These are phyloP conservation scores for Polysphondylium violaceum DNA, from an alignment of 78 protist species.

Conservation along the genomic window DNA sequence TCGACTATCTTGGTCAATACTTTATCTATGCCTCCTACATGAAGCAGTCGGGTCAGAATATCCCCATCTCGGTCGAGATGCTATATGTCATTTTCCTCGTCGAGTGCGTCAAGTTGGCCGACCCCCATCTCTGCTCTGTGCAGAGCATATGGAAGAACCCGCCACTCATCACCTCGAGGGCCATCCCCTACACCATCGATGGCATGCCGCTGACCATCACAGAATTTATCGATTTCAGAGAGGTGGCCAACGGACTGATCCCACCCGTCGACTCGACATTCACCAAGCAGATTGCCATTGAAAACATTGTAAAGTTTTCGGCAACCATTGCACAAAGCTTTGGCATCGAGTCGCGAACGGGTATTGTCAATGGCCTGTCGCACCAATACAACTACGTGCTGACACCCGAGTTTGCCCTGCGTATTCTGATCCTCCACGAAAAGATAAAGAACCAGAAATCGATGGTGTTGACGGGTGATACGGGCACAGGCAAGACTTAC, in stretches of 20 bases:
- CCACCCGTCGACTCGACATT: background rate
- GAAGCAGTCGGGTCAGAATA: background rate
- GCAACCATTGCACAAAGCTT: background rate
- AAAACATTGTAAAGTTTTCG: background rate
- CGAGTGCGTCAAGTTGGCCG: slow-evolving; percentile 30
- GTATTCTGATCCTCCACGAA: slow-evolving; percentile 48
- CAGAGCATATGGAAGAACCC: slow-evolving; percentile 29
- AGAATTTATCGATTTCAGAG: slow-evolving; percentile 4
- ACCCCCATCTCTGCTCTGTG: slow-evolving; percentile 27
- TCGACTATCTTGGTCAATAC: slow-evolving; percentile 18
- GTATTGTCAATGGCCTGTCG: background rate
- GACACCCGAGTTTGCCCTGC: slow-evolving; percentile 66
- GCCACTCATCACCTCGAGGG: slow-evolving; percentile 28
- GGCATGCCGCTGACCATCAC: too few species aligned
- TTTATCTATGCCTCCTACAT: background rate
- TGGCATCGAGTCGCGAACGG: slow-evolving; percentile 12
- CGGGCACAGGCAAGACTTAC: slow-evolving; percentile 79
- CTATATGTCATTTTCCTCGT: background rate
- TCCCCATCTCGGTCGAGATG: background rate
- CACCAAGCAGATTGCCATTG: background rate
- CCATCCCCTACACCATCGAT: background rate
- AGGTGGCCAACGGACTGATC: background rate
- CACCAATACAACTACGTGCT: slow-evolving; percentile 38
- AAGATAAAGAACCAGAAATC: slow-evolving; percentile 39
- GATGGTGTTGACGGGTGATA: slow-evolving; percentile 63